phyloP scores from a whole-genome alignment of 78 protist genomes.

The Mantamonas sphyraenae region DNA sequence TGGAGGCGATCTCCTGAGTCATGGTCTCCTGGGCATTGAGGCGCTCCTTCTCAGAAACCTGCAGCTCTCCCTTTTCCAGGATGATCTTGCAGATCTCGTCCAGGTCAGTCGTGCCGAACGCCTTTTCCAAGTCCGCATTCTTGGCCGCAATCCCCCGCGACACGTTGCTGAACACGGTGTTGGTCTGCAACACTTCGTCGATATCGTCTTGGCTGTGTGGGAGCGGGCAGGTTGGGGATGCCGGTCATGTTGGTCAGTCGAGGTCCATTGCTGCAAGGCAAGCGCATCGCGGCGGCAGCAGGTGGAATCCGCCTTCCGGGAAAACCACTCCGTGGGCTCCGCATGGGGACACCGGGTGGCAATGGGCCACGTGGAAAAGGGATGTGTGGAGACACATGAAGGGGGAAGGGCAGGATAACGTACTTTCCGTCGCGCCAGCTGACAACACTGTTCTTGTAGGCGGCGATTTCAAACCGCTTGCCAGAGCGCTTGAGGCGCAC shows the following conservation, averaged over 20 bases:
- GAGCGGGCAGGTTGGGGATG: too few relatives aligned
- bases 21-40: constrained; percentile 24
- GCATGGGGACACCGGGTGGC: too few relatives aligned
- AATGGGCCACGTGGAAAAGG: too few relatives aligned
- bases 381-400: not conserved
- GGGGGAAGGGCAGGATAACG: not conserved
- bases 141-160: constrained; percentile 78
- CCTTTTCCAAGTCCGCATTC: constrained; percentile 51
- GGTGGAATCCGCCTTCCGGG: too few relatives aligned
- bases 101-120: constrained; percentile 53
- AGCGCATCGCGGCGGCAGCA: too few relatives aligned
- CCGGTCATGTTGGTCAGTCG: too few relatives aligned
- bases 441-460: constrained; percentile 82
- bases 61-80: constrained; percentile 82
- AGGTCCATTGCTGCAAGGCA: too few relatives aligned
- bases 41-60: constrained; percentile 83
- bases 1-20: constrained; percentile 64
- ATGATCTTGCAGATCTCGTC: constrained; percentile 13
- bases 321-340: too few relatives aligned
- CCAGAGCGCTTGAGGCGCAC: constrained; percentile 77
- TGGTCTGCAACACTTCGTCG: constrained; percentile 88
- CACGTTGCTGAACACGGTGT: constrained; percentile 80
- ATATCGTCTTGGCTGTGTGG: constrained; percentile 73
- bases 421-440: constrained; percentile 74
- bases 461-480: constrained; percentile 81